Evolutionary conservation across 2,329 filamentous ascomycete genomes (phyloP), one percentile per base, ranked within the genome.

Genomic region (Hypocrella siamensis): DNA sequence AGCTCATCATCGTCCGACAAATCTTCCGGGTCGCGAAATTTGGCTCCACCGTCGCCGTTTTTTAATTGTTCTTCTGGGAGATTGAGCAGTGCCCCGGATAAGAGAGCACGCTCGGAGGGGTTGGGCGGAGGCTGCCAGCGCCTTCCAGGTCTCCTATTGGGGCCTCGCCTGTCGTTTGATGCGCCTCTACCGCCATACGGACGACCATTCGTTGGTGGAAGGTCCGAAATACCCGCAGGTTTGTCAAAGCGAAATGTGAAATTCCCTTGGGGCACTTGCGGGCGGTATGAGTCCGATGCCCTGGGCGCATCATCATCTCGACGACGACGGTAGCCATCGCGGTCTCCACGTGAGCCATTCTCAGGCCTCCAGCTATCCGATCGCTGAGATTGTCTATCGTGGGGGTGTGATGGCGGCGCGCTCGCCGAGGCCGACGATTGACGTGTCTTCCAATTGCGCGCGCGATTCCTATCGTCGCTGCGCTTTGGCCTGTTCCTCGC

Each of bases 1-100:
- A 70, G 61, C 47, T 77, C 72, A 30, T 70, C 67, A 38, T 71
- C 73, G 40, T 77, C 71, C 0, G 71, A 75, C 17, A 77, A 51
- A 12, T 75, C 65, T 21, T 72, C 66, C 5, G 74, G 31, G 22
- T 65, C 48, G 31, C 63, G 60, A 42, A 67, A 78, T 28, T 65
- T 73, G 10, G 60, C 60, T 5, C 58, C 57, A 2, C 50, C 57
- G 3, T 59, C 53, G 6, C 46, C 51, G 34, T 66, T 57, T 9
- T 59, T 60, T 14, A 70, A 53, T 26, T 60, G 58, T 27, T 66
- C 57, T 29, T 65, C 58, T 0, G 59, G 52, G 11, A 60, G 41
- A 7, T 54, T 49, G 21, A 54, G 48, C 26, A 58, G 57, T 24
- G 54, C 49, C 34, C 58, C 56, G 11, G 56, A 56, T 26, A 74